Percentiles rank a stretch among this genome's conserved stretches.
Conservation (phyloP, 2,329 filamentous ascomycete genomes). For the Colletotrichum orchidophilum region DNA sequence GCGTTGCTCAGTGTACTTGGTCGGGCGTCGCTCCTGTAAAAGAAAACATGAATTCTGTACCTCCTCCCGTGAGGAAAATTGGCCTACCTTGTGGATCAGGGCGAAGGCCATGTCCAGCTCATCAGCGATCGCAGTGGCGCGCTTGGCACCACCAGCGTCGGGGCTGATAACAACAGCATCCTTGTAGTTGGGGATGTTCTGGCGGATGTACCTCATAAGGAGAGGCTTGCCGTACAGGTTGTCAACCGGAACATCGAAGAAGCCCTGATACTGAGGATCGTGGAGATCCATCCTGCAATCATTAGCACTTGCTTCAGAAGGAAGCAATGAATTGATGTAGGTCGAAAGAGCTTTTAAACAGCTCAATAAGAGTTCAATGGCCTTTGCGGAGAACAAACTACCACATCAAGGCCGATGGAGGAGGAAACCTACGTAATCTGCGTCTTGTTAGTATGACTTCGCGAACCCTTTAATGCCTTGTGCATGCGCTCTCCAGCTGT, state of each 20-base stretch:
- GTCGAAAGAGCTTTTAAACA: not conserved
- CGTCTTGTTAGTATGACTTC: not conserved
- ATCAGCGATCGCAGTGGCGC: constrained; percentile 94
- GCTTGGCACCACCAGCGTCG: constrained; percentile 95
- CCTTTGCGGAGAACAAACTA: not conserved
- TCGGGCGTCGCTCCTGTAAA: constrained; percentile 83
- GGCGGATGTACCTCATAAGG: constrained; percentile 76
- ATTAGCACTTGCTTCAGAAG: constrained; percentile 37
- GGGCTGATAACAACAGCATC: constrained; percentile 94
- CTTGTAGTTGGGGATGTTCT: constrained; percentile 84
- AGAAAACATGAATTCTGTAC: constrained; percentile 1
- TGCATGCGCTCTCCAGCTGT: not conserved
- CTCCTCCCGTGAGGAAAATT: not conserved
- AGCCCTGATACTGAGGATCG: constrained; percentile 97
- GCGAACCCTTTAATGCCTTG: too few species aligned
- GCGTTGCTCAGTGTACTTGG: constrained; percentile 86
- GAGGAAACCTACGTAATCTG: constrained; percentile 37
- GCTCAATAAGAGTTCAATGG: not conserved
- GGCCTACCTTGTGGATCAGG: constrained; percentile 91
- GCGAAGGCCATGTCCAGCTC: constrained; percentile 94
- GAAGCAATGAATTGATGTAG: constrained; percentile 24
- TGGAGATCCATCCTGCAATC: constrained; percentile 80
- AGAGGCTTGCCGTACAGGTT: constrained; percentile 90
- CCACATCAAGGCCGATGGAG: not conserved
- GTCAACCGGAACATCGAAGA: constrained; percentile 98